Conservation (phyloP, 345 rosid species). For the Melastoma malabathricum region DNA sequence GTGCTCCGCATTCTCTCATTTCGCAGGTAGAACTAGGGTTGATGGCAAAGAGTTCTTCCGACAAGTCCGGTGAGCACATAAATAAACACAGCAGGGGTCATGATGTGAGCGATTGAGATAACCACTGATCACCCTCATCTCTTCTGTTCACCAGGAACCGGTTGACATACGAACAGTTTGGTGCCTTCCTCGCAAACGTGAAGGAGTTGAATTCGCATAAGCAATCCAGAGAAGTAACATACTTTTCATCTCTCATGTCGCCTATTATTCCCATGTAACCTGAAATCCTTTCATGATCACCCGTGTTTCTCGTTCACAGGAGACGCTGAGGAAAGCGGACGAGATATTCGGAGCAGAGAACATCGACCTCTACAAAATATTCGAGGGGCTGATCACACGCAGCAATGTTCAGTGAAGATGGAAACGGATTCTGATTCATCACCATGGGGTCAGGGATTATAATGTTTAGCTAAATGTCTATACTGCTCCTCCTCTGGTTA, state of each 20-base stretch:
- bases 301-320: conserved; percentile 23
- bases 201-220: conserved; percentile 91
- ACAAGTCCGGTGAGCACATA: conserved; percentile 64
- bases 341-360: conserved; percentile 75
- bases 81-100: not conserved
- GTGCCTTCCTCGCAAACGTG: conserved; percentile 79
- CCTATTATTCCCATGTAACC: not conserved
- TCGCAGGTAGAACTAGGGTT: conserved; percentile 60
- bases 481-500: not conserved
- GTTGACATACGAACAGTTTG: conserved; percentile 79
- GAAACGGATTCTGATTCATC: too few species aligned
- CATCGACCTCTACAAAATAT: conserved; percentile 63
- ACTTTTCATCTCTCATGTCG: conserved; percentile 1
- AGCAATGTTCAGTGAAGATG: conserved; percentile 30
- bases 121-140: not conserved
- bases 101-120: not conserved
- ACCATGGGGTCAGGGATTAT: too few species aligned
- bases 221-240: conserved; percentile 65
- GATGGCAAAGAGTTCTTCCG: conserved; percentile 97
- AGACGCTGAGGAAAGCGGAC: conserved; percentile 70
- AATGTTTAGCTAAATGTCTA: too few species aligned
- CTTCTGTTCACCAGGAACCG: conserved; percentile 37
- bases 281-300: not conserved
- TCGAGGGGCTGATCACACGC: conserved; percentile 74
- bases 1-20: not conserved